Evolutionary conservation across 257 asterid genomes (phyloP).

Genomic region (Osmanthus fragrans): DNA sequence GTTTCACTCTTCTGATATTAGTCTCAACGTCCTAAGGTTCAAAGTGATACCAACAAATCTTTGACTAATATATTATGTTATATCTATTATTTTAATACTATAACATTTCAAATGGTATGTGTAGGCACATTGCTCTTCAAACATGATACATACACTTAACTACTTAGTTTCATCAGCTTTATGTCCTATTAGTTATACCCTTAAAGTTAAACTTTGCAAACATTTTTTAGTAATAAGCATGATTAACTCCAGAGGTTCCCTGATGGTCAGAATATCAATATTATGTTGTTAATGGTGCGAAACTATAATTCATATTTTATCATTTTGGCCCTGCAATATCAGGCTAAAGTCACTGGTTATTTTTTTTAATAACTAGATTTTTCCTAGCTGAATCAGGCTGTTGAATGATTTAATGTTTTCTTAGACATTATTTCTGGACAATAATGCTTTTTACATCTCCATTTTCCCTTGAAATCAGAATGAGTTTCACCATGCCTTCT

Average conservation of each 20-base stretch:
- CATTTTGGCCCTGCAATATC: neutral
- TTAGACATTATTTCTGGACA: constrained; percentile 8
- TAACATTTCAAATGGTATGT: neutral
- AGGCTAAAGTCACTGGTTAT: neutral
- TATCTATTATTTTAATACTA: neutral
- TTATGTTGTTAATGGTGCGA: neutral
- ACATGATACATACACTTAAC: neutral
- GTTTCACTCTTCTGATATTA: neutral
- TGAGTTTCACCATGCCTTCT: constrained; percentile 11
- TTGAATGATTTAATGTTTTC: neutral
- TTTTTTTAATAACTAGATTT: neutral
- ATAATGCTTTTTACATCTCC: neutral
- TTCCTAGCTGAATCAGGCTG: neutral
- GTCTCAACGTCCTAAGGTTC: neutral
- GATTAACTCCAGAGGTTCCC: neutral
- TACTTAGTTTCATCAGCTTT: neutral
- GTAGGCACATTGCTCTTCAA: neutral
- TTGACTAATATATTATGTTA: neutral
- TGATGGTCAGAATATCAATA: neutral
- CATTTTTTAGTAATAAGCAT: neutral
- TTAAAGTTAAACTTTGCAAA: neutral
- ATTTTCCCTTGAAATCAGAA: neutral
- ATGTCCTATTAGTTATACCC: neutral
- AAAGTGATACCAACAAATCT: neutral
- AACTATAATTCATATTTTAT: neutral